Evolutionary conservation across 1,284 basidiomycete species (phyloP).

Genomic region (Moesziomyces parantarcticus): DNA sequence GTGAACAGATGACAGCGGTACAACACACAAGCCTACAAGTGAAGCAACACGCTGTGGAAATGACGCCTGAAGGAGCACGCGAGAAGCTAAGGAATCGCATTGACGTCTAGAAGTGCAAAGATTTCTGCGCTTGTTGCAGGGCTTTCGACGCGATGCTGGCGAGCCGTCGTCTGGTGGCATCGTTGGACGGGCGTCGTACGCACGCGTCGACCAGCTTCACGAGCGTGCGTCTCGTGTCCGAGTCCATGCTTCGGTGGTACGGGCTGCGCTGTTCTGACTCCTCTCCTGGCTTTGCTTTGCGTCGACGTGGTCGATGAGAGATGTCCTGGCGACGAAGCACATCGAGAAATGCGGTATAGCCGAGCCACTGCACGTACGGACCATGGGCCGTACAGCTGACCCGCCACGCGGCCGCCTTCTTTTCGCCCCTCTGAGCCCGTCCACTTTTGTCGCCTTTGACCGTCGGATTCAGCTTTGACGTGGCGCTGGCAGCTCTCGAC

Average conservation of each 20-base stretch:
- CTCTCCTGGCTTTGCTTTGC: background rate
- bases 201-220: constrained; percentile 16
- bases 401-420: constrained; percentile 11
- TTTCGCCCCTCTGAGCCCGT: background rate
- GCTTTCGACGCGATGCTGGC: constrained; percentile 6
- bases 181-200: background rate
- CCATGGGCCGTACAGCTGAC: constrained; percentile 32
- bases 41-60: no score
- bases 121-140: constrained; percentile 15
- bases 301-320: background rate
- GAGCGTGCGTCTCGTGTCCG: constrained; percentile 7
- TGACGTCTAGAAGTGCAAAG: constrained; percentile 11
- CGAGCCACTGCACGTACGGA: constrained; percentile 48
- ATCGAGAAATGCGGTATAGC: constrained; percentile 35
- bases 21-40: no score
- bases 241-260: constrained; percentile 5
- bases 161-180: constrained; percentile 9
- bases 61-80: no score
- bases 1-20: no score
- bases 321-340: constrained; percentile 9
- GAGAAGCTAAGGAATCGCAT: background rate
- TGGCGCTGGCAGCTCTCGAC: constrained; percentile 16
- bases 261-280: background rate
- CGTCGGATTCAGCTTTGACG: constrained; percentile 3
- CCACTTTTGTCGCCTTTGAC: background rate